These are phyloP conservation scores for Cryphonectria nitschkei DNA, from an alignment of 2,329 filamentous ascomycete species.

Conservation along the genomic window DNA sequence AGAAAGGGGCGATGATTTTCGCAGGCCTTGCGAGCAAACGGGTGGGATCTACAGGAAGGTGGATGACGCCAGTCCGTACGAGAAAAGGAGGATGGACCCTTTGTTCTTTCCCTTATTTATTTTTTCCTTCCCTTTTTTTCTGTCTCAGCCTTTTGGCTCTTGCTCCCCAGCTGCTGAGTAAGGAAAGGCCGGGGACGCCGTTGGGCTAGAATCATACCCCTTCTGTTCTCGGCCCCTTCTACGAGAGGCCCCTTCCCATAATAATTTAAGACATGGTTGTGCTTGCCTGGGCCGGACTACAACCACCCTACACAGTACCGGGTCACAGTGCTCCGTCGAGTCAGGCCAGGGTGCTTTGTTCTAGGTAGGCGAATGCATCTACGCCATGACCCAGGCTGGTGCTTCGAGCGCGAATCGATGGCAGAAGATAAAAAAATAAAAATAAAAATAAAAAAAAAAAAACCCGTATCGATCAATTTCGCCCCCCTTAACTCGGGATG, in stretches of 20 bases:
- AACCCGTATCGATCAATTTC: conserved; percentile 1
- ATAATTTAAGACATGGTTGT: background rate
- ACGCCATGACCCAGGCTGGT: background rate
- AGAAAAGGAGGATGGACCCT: background rate
- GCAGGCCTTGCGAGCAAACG: background rate
- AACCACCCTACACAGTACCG: conserved; percentile 16
- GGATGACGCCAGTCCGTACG: conserved; percentile 13
- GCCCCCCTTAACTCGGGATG: conserved; percentile 11
- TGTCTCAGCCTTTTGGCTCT: background rate
- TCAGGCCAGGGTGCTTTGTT: conserved; percentile 1
- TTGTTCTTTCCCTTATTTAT: no score
- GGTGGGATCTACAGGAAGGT: conserved; percentile 3
- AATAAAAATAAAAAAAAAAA: background rate
- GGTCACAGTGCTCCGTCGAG: conserved; percentile 11
- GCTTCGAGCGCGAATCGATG: background rate
- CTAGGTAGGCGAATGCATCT: background rate
- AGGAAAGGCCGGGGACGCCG: background rate
- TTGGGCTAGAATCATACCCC: background rate
- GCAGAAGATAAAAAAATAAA: no score
- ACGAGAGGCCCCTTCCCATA: background rate
- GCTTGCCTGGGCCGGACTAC: background rate
- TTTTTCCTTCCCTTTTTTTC: no score
- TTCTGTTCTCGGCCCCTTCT: background rate
- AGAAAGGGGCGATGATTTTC: conserved; percentile 5
- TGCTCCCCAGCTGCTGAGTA: background rate